These are phyloP conservation scores for Hypomyces rosellus DNA, from an alignment of 2,329 filamentous ascomycete genomes.

Conservation along the genomic window DNA sequence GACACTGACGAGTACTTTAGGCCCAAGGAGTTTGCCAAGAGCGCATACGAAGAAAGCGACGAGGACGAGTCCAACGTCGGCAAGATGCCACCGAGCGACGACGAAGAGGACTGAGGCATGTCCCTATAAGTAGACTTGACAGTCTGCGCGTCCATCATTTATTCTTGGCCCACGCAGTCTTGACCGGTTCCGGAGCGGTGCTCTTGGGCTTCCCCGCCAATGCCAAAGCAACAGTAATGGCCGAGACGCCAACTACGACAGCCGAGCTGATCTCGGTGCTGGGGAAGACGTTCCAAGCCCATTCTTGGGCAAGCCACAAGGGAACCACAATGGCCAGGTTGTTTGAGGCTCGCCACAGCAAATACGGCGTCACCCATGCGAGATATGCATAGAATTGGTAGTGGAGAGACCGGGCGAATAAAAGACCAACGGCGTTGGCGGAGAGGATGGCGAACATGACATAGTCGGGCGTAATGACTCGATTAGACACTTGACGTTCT, in stretches of 20 bases:
- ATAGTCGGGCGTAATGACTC: slow-evolving; percentile 60
- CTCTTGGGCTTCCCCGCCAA: slow-evolving; percentile 48
- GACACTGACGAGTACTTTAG: slow-evolving; percentile 34
- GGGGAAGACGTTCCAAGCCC: slow-evolving; percentile 93
- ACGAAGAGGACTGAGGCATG: slow-evolving; percentile 26
- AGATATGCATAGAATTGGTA: slow-evolving; percentile 95
- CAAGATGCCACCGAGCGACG: slow-evolving; percentile 77
- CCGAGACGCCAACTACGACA: slow-evolving; percentile 64
- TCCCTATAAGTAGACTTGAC: background rate
- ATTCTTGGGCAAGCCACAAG: slow-evolving; percentile 76
- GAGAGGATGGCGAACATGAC: slow-evolving; percentile 71
- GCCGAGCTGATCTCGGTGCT: slow-evolving; percentile 54
- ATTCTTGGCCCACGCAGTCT: slow-evolving; percentile 21
- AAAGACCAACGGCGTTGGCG: slow-evolving; percentile 70
- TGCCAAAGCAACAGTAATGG: slow-evolving; percentile 56
- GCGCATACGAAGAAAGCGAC: slow-evolving; percentile 63
- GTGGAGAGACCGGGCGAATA: slow-evolving; percentile 83
- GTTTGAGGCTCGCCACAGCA: slow-evolving; percentile 72
- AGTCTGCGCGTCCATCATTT: slow-evolving; percentile 21
- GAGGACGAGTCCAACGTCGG: slow-evolving; percentile 75
- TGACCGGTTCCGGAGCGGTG: background rate
- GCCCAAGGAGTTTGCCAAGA: slow-evolving; percentile 73
- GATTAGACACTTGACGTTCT: slow-evolving; percentile 49
- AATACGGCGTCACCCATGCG: slow-evolving; percentile 80
- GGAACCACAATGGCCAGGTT: slow-evolving; percentile 61